phyloP scores from a whole-genome alignment of 1,139 yeast species.

The Yamadazyma spencermartinsiae region DNA sequence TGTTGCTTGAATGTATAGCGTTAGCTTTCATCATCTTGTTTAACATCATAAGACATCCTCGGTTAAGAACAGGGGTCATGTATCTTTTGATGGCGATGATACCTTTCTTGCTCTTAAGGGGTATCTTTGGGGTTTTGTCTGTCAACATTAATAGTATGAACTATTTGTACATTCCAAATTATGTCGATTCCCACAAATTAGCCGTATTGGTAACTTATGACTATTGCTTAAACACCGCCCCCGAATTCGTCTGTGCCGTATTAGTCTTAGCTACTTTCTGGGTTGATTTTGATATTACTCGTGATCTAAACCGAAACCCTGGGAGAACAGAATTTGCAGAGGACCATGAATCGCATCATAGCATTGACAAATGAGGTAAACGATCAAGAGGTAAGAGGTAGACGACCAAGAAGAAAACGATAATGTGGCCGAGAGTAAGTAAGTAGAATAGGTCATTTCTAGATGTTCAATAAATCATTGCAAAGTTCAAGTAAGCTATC shows the following conservation, averaged over 20 bases:
- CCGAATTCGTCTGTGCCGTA: slow-evolving; percentile 34
- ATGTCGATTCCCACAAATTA: slow-evolving; percentile 20
- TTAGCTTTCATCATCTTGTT: slow-evolving; percentile 21
- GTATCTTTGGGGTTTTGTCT: neutral
- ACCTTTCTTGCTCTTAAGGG: slow-evolving; percentile 27
- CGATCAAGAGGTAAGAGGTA: too few relatives aligned
- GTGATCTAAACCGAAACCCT: neutral
- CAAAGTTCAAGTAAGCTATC: too few relatives aligned
- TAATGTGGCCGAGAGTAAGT: too few relatives aligned
- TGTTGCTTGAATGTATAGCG: slow-evolving; percentile 24
- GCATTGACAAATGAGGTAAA: too few relatives aligned
- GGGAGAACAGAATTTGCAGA: too few relatives aligned
- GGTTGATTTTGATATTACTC: neutral
- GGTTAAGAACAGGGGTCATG: slow-evolving; percentile 51
- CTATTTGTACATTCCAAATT: slow-evolving; percentile 28
- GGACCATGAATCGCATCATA: too few relatives aligned
- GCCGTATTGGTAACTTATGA: slow-evolving; percentile 29
- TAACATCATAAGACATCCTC: neutral
- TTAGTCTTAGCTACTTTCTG: neutral
- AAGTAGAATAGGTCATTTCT: too few relatives aligned
- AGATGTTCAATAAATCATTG: too few relatives aligned
- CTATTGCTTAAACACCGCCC: slow-evolving; percentile 34
- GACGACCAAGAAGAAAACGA: too few relatives aligned
- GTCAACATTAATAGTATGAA: neutral
- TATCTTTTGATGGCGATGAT: slow-evolving; percentile 31